Base-by-base conservation (phyloP, 2,329 filamentous ascomycete species). In the Stylonectria norvegica region DNA sequence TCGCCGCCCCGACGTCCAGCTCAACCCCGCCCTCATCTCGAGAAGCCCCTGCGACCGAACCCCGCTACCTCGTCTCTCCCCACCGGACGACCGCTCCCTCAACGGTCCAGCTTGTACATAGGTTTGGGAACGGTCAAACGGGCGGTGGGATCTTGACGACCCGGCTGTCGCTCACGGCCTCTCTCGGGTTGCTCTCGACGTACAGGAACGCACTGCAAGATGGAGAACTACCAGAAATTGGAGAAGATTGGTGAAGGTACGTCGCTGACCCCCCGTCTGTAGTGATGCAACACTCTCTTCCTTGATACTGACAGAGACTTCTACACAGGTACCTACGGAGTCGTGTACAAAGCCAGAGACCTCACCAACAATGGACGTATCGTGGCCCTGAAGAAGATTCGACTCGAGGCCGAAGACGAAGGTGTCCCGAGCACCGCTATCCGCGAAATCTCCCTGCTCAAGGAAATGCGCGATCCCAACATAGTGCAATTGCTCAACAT, bases 171-270 rank as follows among this genome's bases (percentile, higher is more conserved):
- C n/a, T n/a, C n/a, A n/a, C n/a, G n/a, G n/a, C n/a, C n/a, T n/a
- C n/a, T n/a, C n/a, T n/a, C n/a, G n/a, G n/a, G n/a, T n/a, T n/a
- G n/a, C n/a, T n/a, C n/a, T n/a, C n/a, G n/a, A n/a, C n/a, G n/a
- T n/a, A n/a, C n/a, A n/a, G n/a, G n/a, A n/a, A n/a, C n/a, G n/a
- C n/a, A 22, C 44, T 36, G 34, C 40, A 42, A 37, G 38, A 95
- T 95, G 89, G 89, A 95, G 68, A 94, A 95, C 70, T 95, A 95
- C 67, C 87, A 95, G 70, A 94, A 94, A 72, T 79, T 95, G 60
- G 89, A 95, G 73, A 95, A 95, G 76, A 89, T 95, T 60, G 89
- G 89, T 67, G 89, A 95, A 79, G 89, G 89, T 93, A 71, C 57
- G 78, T 58, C 48, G 31, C 32, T 22, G 15, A 17, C 18, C 22